Evolutionary conservation across 2,329 filamentous ascomycete genomes (phyloP), one percentile per base, ranked within the genome.

Genomic region (Nemania bipapillata): DNA sequence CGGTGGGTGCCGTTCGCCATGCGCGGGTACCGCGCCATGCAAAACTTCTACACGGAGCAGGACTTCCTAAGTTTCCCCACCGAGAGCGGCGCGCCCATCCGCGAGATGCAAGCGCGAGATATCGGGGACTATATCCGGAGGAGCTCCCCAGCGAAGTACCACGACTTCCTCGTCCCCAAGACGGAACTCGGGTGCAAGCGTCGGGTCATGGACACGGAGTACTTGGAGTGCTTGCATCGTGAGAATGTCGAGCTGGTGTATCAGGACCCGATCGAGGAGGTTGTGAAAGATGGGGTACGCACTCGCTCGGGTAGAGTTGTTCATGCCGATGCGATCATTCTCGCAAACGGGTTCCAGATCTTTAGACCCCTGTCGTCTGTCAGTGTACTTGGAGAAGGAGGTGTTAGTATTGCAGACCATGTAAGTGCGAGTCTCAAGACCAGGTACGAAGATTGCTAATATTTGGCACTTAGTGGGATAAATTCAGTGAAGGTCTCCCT

Each of bases 1-100:
- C 66, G 45, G 66, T 69, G 67, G 67, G 50, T 69, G 35, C 67
- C 67, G 2, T 53, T 69, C 0, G 67, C 59, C 8, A 69, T 69
- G 67, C 63, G 63, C 32, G 22, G 24, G 2, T 69, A 66, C 47
- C 67, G 67, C 1, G n/a, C 45, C 17, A 0, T 64, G 4, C 32
- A 57, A 3, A 61, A 40, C 15, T 61, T 30, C 49, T 60, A 60
- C 28, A 0, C 20, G 0, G 67, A 69, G 15, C 17, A 11, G 30
- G 67, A 63, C 35, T 69, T 63, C 35, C 26, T 47, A 35, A 60
- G 59, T 8, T 69, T 69, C 35, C 49, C 47, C 6, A 60, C 12
- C 4, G 50, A 56, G 4, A 32, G 26, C 12, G 67, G 22, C 22
- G 67, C 17, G 63, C 54, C 2, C 24, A 40, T 4, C 55, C 66